A percentile compares a stretch with the other conserved stretches of the same genome.
Evolutionary conservation across 768 basidiomycete genomes (phyloP).

Genomic region (Cyclocybe cylindracea): DNA sequence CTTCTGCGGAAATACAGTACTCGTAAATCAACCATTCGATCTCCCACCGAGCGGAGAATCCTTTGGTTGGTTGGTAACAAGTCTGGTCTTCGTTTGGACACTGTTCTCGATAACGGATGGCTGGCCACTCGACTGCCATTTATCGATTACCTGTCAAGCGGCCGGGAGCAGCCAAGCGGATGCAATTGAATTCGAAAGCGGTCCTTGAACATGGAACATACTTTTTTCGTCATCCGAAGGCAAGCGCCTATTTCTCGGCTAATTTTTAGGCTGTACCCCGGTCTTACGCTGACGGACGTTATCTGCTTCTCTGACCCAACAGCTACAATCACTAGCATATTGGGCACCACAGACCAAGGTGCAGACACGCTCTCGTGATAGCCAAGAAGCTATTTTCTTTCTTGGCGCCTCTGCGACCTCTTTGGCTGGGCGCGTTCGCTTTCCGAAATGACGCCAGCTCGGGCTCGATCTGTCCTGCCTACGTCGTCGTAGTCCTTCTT

Average conservation of each 20-base stretch:
- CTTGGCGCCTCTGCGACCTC: background rate
- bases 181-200: background rate
- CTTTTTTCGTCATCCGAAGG: background rate
- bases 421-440: background rate
- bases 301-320: background rate
- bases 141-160: too few relatives aligned
- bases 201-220: background rate
- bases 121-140: too few relatives aligned
- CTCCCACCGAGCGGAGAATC: too few relatives aligned
- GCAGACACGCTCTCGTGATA: background rate
- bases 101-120: too few relatives aligned
- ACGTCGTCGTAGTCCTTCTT: background rate
- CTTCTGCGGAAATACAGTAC: too few relatives aligned
- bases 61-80: too few relatives aligned
- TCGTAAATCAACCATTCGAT: too few relatives aligned
- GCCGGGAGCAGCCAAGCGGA: background rate
- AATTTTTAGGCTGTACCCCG: slow-evolving; percentile 2
- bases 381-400: background rate
- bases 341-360: background rate
- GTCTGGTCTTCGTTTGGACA: too few relatives aligned
- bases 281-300: background rate
- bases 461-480: background rate
- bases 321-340: background rate
- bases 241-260: slow-evolving; percentile 6
- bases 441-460: background rate